Evolutionary conservation across 768 basidiomycete species (phyloP), one percentile per base, ranked within the genome.

Genomic region (Postia placenta): DNA sequence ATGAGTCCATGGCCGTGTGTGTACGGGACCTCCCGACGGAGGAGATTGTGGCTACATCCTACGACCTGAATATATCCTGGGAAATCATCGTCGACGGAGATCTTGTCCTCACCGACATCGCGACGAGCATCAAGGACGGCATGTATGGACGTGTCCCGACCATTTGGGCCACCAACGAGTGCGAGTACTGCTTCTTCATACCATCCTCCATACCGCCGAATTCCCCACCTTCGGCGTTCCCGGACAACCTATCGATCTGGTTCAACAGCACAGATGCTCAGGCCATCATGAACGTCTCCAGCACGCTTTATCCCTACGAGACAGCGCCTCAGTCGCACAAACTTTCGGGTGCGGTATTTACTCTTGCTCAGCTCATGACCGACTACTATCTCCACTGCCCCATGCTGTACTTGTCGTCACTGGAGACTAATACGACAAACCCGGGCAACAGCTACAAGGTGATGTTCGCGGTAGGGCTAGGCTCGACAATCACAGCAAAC

Each of bases 121-220:
- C 39, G 26, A 46, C 44, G 4, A 51, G 50, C 39, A 51, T 51
- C 26, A 30, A 42, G 25, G 50, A 51, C 20, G 50, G 50, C 17
- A 26, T 46, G 14, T 51, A 51, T 45, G 39, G 26, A 4, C 50
- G 50, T 19, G 50, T 51, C 6, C 50, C 50, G 17, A 51, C 45
- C 5, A 51, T 51, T 14, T 51, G 44, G 44, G 45, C 45, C 17
- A 51, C 20, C 23, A 51, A 51, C 45, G 28, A 51, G 22, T 51
- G 50, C 50, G 50, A 51, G 22, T 51, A 40, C 22, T 51, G 50
- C 39, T 51, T 41, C 50, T 46, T 51, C 44, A 28, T 51, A 11
- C 50, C 50, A 3, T n/a, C 44, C 27, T 24, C 37, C 11, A 51
- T 51, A 17, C 40, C 45, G 19, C 36, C 39, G 15, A 41, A 51